phyloP scores from a whole-genome alignment of 768 basidiomycete genomes.

The Mycena latifolia region DNA sequence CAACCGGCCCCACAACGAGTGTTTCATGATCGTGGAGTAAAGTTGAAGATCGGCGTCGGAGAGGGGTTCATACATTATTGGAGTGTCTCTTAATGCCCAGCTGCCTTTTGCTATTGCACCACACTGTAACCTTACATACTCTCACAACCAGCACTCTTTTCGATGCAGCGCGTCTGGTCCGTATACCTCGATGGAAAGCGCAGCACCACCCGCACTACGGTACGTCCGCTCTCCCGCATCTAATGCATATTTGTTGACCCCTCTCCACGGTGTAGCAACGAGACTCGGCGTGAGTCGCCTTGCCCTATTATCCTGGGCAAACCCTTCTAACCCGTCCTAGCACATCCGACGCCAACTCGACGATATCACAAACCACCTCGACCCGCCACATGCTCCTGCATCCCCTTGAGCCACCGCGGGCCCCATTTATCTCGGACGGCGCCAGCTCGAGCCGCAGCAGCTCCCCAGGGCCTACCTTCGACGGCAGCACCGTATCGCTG shows the following conservation, averaged over 20 bases:
- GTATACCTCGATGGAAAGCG: constrained; percentile 55
- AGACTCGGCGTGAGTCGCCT: constrained; percentile 16
- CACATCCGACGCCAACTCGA: constrained; percentile 19
- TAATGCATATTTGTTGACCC: constrained; percentile 4
- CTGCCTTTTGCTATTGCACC: constrained; percentile 1
- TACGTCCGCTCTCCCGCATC: constrained; percentile 5
- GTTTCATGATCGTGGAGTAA: background rate
- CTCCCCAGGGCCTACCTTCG: constrained; percentile 31
- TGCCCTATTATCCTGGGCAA: too few species aligned
- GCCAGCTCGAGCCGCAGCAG: constrained; percentile 26
- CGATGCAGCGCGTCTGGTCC: constrained; percentile 67
- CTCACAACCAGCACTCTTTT: constrained; percentile 12
- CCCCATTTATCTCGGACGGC: constrained; percentile 21
- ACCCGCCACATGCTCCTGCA: constrained; percentile 17
- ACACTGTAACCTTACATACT: constrained; percentile 26
- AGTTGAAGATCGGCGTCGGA: constrained; percentile 6
- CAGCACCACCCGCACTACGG: background rate
- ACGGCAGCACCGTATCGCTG: constrained; percentile 42
- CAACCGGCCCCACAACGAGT: background rate
- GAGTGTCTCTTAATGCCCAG: constrained; percentile 14
- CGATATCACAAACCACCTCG: constrained; percentile 19
- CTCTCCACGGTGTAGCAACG: constrained; percentile 10
- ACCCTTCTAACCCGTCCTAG: background rate
- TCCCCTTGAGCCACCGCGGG: constrained; percentile 29
- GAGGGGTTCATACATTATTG: constrained; percentile 10